A percentile compares a stretch with the other conserved stretches of the same genome.
These are phyloP conservation scores for Starmera stellimalicola DNA, from an alignment of 1,139 yeast genomes.

Conservation along the genomic window DNA sequence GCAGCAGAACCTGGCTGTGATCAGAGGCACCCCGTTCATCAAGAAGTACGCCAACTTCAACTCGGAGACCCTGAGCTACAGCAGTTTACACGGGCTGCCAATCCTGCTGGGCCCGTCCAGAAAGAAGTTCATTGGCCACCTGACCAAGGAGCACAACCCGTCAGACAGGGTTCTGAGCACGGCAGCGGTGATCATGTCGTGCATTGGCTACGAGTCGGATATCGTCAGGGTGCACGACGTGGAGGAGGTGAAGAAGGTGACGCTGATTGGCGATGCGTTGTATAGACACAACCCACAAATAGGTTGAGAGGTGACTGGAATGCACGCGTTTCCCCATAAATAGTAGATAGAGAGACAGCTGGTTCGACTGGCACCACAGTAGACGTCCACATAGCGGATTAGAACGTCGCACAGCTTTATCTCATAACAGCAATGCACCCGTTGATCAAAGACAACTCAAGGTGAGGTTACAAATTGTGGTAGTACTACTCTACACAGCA, in stretches of 20 bases:
- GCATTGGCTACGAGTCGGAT: conserved; percentile 67
- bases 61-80: conserved; percentile 16
- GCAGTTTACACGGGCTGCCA: conserved; percentile 37
- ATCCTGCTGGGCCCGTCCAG: conserved; percentile 81
- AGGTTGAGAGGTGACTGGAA: too few relatives aligned
- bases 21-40: conserved; percentile 48
- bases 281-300: too few relatives aligned
- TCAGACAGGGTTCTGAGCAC: conserved; percentile 65
- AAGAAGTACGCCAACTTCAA: conserved; percentile 38
- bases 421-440: too few relatives aligned
- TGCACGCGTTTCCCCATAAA: too few relatives aligned
- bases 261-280: conserved; percentile 68
- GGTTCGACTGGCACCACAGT: too few relatives aligned
- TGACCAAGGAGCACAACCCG: conserved; percentile 42
- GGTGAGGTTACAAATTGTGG: too few relatives aligned
- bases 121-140: conserved; percentile 72
- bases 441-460: too few relatives aligned
- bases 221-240: conserved; percentile 89
- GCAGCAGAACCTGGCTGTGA: conserved; percentile 56
- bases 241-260: conserved; percentile 52
- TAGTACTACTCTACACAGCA: too few relatives aligned
- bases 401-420: too few relatives aligned
- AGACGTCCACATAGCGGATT: too few relatives aligned
- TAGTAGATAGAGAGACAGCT: too few relatives aligned
- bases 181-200: conserved; percentile 64